A percentile compares a stretch with the other conserved stretches of the same genome.
phyloP scores from a whole-genome alignment of 208 protist genomes.

The Trichomonas tenax region DNA sequence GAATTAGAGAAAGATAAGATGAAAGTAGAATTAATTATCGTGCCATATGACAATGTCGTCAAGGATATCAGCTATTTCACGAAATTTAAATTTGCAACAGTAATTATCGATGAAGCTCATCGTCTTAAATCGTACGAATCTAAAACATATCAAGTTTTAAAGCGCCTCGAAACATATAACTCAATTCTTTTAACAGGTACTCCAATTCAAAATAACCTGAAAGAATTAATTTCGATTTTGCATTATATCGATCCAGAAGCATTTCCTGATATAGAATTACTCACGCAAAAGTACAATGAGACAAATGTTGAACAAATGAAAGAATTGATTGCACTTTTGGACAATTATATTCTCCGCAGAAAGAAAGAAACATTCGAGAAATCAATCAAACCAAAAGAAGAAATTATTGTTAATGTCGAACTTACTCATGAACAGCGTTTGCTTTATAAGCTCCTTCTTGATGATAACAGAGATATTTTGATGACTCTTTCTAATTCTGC shows the following conservation, averaged over 20 bases:
- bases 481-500: background rate
- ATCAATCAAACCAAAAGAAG: conserved; percentile 59
- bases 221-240: conserved; percentile 57
- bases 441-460: conserved; percentile 52
- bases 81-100: conserved; percentile 40
- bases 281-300: background rate
- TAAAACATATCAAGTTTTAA: conserved; percentile 32
- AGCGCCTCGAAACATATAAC: conserved; percentile 20
- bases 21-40: conserved; percentile 35
- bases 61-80: conserved; percentile 26
- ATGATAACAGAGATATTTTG: conserved; percentile 28
- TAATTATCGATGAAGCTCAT: conserved; percentile 65
- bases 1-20: background rate
- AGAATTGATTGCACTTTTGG: conserved; percentile 30
- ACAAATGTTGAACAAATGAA: background rate
- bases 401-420: conserved; percentile 51
- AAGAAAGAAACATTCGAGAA: conserved; percentile 83
- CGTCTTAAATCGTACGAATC: conserved; percentile 56
- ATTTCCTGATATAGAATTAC: conserved; percentile 44
- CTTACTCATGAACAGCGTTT: conserved; percentile 49
- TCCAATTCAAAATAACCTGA: conserved; percentile 40
- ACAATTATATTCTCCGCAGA: conserved; percentile 56
- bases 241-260: conserved; percentile 56
- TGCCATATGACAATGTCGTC: conserved; percentile 54
- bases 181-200: conserved; percentile 57